Conservation (phyloP, 495 filamentous ascomycete species). For the Neurospora hispaniola region DNA sequence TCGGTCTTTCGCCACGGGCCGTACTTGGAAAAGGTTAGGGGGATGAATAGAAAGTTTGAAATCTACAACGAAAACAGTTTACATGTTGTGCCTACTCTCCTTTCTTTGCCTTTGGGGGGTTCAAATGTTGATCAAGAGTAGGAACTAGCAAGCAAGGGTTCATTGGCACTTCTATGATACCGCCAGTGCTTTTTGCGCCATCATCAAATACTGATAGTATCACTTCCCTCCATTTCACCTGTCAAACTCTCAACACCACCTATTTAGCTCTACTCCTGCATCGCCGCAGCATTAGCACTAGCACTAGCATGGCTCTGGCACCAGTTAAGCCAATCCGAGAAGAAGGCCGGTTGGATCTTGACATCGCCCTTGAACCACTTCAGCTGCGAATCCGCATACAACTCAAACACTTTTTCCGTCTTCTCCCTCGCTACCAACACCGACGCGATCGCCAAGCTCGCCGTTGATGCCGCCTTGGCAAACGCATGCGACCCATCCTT, state of each 20-base stretch:
- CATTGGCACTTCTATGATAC: neutral
- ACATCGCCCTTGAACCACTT: slow-evolving; percentile 32
- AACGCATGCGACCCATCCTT: slow-evolving; percentile 44
- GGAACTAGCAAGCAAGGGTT: neutral
- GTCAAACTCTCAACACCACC: neutral
- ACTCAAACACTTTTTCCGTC: slow-evolving; percentile 14
- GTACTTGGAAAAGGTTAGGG: neutral
- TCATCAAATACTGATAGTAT: neutral
- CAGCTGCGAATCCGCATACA: slow-evolving; percentile 37
- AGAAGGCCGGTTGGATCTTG: slow-evolving; percentile 40
- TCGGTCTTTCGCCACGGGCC: neutral
- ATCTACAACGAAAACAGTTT: neutral
- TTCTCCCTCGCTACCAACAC: slow-evolving; percentile 18
- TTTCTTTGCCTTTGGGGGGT: neutral
- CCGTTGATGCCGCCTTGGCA: slow-evolving; percentile 36
- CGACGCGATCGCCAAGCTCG: slow-evolving; percentile 38
- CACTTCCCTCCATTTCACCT: neutral
- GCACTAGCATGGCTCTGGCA: slow-evolving; percentile 38
- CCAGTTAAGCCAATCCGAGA: slow-evolving; percentile 47
- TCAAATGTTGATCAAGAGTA: neutral
- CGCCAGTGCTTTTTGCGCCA: neutral
- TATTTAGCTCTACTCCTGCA: slow-evolving; percentile 1
- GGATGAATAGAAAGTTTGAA: neutral
- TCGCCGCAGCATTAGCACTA: slow-evolving; percentile 5
- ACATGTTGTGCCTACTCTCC: neutral